Base-by-base conservation (phyloP, 140 eudicot species). In the Flaveria floridana region DNA sequence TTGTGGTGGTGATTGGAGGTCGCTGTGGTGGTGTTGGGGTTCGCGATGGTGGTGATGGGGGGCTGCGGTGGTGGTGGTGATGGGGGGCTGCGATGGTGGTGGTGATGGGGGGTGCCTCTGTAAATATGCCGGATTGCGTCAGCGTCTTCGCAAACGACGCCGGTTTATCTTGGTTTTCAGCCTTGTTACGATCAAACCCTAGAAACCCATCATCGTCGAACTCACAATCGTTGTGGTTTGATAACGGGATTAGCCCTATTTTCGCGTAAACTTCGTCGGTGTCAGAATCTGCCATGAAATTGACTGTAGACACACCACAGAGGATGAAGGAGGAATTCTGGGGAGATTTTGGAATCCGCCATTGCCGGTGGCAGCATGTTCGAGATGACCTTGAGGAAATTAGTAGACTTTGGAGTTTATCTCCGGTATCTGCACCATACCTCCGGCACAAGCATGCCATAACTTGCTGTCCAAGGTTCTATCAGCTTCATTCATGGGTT, bases 401-500 rank as follows among this genome's bases (percentile, higher is more conserved):
- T 90, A 93, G 19, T 70, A 83, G 3, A 93, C 83, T 53, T 82
- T 88, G 1, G 99, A 85, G 77, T 86, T 90, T 26, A 85, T 41
- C 61, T 84, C 87, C 48, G 99, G 97, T 86, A 90, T 85, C 73
- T 93, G 94, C 6, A 91, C 97, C 97, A 93, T 87, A 12, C 96
- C 96, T 7, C 98, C 98, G 1, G 98, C 97, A 74, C 98, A 93
- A 14, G 98, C 98, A 67, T 93, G 93, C 98, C 98, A 93, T 76
- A 93, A 80, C 80, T 90, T 92, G 1, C 89, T 79, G 68, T 93
- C 98, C 83, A 92, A 81, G 75, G 81, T 74, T 57, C 80, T 89
- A 64, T 82, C 93, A 75, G n/a, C 79, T 73, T 78, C 89, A 68
- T 82, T 87, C 84, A 84, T 69, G 25, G 85, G 86, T 71, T 76